Evolutionary conservation across 2,329 filamentous ascomycete species (phyloP).

Genomic region (Pseudogymnoascus sp.): DNA sequence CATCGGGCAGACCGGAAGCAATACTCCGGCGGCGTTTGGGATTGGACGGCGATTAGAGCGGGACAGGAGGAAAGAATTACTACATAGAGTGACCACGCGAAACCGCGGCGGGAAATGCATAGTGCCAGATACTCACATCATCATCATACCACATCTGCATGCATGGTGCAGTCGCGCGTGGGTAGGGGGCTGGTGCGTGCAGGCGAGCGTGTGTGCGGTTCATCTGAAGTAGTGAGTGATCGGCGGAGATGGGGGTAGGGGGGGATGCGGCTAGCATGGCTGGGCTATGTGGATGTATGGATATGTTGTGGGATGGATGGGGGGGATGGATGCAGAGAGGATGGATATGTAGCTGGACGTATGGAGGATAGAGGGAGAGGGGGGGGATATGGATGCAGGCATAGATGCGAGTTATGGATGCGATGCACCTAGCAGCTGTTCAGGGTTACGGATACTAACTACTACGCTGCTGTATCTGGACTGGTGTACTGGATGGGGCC

Average conservation of each 20-base stretch:
- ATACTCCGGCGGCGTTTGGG: neutral
- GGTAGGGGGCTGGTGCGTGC: too few relatives aligned
- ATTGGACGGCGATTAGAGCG: neutral
- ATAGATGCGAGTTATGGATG: neutral
- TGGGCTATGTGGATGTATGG: too few relatives aligned
- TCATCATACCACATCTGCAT: neutral
- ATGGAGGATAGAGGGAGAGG: neutral
- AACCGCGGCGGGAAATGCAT: neutral
- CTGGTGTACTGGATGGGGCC: too few relatives aligned
- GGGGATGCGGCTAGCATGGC: neutral
- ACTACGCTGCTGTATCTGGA: neutral
- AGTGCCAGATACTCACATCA: neutral
- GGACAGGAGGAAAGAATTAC: neutral
- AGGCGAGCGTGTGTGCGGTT: neutral
- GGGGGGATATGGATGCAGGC: neutral
- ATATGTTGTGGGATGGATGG: neutral
- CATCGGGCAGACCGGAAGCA: neutral
- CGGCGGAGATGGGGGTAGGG: neutral
- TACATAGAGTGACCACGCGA: neutral
- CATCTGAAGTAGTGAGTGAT: neutral
- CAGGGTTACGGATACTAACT: neutral
- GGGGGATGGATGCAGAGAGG: neutral
- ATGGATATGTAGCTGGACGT: neutral
- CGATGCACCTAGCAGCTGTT: neutral
- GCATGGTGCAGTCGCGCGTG: neutral